phyloP scores from a whole-genome alignment of 2,329 filamentous ascomycete genomes.

The Phyllosticta citrichinensis region DNA sequence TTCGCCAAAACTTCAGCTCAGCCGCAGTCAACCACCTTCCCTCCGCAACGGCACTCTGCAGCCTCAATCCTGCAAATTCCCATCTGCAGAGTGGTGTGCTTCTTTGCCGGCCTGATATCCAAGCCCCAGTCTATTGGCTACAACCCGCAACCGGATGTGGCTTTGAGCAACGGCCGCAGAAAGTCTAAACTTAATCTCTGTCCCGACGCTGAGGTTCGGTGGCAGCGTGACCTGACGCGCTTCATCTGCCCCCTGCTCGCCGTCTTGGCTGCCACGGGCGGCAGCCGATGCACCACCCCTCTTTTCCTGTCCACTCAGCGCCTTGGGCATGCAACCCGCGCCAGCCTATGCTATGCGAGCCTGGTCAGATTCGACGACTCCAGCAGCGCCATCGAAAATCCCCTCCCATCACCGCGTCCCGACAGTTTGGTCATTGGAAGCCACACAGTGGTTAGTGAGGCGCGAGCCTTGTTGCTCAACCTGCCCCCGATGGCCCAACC shows the following conservation, averaged over 20 bases:
- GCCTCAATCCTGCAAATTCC: neutral
- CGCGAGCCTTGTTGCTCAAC: neutral
- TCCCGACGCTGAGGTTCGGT: neutral
- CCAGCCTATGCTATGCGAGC: neutral
- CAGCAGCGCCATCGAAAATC: neutral
- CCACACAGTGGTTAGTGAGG: neutral
- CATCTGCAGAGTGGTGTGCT: neutral
- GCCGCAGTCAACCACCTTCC: neutral
- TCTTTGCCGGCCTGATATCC: neutral
- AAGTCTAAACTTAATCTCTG: neutral
- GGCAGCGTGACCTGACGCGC: neutral
- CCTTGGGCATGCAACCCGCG: neutral
- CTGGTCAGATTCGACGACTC: neutral
- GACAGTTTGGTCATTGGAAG: neutral
- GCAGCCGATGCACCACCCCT: neutral
- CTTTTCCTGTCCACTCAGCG: neutral
- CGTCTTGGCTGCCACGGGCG: neutral
- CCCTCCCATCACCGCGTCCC: neutral
- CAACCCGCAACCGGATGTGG: neutral
- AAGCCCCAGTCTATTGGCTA: neutral
- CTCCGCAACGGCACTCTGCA: neutral
- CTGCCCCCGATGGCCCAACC: neutral
- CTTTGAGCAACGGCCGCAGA: neutral
- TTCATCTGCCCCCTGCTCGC: neutral
- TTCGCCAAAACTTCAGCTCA: neutral